Base-by-base conservation (phyloP, 768 basidiomycete species). In the Pleurotus giganteus region DNA sequence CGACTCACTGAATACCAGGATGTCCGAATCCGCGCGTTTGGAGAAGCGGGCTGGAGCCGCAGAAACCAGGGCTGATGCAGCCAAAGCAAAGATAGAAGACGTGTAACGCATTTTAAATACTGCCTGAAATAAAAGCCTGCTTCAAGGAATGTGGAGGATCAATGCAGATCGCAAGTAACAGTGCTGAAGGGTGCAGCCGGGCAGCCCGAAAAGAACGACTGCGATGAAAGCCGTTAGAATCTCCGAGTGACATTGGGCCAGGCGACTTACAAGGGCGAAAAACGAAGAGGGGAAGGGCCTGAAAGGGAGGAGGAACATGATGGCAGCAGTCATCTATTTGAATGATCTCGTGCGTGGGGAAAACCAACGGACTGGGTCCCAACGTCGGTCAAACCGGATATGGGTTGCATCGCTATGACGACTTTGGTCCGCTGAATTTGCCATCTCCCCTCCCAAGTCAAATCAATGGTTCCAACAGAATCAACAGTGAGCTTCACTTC, bases 151-250 rank as follows among this genome's bases (percentile, higher is more conserved):
- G 66, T 66, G 60, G 73, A 68, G 57, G 67, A 69, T 62, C 61
- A 68, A 65, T 58, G 63, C 64, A 61, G 63, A 69, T 67, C 60
- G 62, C 66, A 71, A 61, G 58, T 54, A 63, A 65, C 66, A 70
- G 58, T 69, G 73, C 74, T 72, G 79, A 74, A 80, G 74, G 81
- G 80, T 77, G 85, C 87, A 72, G 77, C 86, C 84, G 74, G 85
- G 86, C 86, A 82, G 78, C 84, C 85, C 80, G 77, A 72, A 74
- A 81, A 69, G 73, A 44, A 34, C 42, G 39, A 54, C 42, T 54
- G 29, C 3, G 34, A 44, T 7, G 53, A 31, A 46, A 32, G 27
- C 24, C 31, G 44, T 54, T 24, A 32, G 41, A 46, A 54, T 19
- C 15, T 3, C 31, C 19, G 23, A 27, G 24, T 7, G 11, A 7